These are phyloP conservation scores for Physocladia obscura DNA, from an alignment of 192 early-diverging fungal species.

Conservation along the genomic window DNA sequence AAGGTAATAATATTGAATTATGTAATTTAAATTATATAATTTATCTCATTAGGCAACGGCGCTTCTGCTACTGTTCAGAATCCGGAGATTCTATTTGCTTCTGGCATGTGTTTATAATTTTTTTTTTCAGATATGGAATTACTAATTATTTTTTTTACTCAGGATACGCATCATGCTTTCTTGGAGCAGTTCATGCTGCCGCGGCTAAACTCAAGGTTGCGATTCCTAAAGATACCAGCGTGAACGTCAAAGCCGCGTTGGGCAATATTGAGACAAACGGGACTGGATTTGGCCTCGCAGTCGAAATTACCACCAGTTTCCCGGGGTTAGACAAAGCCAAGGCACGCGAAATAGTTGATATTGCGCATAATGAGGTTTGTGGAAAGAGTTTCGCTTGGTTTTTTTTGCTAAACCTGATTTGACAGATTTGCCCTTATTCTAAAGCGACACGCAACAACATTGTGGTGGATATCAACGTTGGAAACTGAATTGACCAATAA, in stretches of 20 bases:
- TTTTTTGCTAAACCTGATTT: not conserved
- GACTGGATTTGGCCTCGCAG: conserved; percentile 32
- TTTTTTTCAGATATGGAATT: not conserved
- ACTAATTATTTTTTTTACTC: not conserved
- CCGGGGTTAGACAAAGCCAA: conserved; percentile 35
- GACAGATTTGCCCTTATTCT: conserved; percentile 45
- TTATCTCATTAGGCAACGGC: not conserved
- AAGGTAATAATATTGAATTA: not conserved
- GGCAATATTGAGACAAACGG: conserved; percentile 14
- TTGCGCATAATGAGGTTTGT: conserved; percentile 29
- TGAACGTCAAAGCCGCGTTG: conserved; percentile 24
- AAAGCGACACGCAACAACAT: conserved; percentile 41
- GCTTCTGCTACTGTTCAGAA: conserved; percentile 16
- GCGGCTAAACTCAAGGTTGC: conserved; percentile 28
- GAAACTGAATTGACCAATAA: not conserved
- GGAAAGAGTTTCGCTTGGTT: not conserved
- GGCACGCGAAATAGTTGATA: conserved; percentile 28
- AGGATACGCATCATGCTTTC: conserved; percentile 49
- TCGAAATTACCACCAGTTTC: conserved; percentile 22
- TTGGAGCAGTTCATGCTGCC: conserved; percentile 40
- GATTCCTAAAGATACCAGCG: conserved; percentile 35
- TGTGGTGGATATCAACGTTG: conserved; percentile 18
- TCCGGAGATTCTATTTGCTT: conserved; percentile 32
- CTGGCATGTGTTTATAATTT: conserved; percentile 1
- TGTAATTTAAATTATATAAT: not conserved